Evolutionary conservation across 2,329 filamentous ascomycete genomes (phyloP).

Genomic region (Lecanoromycetidae sp.): DNA sequence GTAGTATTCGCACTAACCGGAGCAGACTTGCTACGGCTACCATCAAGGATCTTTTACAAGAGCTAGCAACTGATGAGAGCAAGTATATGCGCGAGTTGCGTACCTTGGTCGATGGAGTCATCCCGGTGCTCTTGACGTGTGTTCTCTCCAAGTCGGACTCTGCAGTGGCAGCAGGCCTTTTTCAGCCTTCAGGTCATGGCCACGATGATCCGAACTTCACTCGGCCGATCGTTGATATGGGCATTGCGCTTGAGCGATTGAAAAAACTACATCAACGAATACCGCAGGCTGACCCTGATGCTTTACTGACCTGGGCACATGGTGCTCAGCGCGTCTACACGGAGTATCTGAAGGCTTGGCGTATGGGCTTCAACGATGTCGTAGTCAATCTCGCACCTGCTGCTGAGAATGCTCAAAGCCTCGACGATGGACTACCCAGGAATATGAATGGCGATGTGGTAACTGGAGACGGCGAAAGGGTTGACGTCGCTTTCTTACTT

Average conservation of each 20-base stretch:
- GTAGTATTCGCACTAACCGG: conserved; percentile 64
- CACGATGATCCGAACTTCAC: conserved; percentile 54
- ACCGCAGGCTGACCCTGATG: conserved; percentile 58
- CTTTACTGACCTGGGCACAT: conserved; percentile 70
- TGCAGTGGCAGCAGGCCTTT: conserved; percentile 53
- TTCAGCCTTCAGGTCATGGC: conserved; percentile 44
- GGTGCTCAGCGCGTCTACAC: conserved; percentile 66
- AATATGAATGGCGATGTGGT: conserved; percentile 50
- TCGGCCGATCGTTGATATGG: conserved; percentile 88
- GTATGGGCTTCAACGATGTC: conserved; percentile 85
- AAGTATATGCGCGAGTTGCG: conserved; percentile 85
- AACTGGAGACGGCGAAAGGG: conserved; percentile 69
- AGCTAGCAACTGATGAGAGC: conserved; percentile 70
- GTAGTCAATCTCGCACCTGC: conserved; percentile 82
- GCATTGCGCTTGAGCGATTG: conserved; percentile 73
- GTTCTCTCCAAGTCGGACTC: conserved; percentile 62
- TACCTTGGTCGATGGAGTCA: conserved; percentile 86
- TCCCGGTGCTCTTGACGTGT: conserved; percentile 79
- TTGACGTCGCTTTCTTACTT: conserved; percentile 86
- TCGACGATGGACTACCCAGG: conserved; percentile 43
- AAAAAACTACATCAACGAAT: conserved; percentile 69
- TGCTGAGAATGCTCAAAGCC: conserved; percentile 43
- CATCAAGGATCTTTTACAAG: conserved; percentile 61
- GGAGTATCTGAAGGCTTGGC: conserved; percentile 78
- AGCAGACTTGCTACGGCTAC: conserved; percentile 56